Evolutionary conservation across 495 filamentous ascomycete genomes (phyloP).

Genomic region (Talaromyces thailandensis): DNA sequence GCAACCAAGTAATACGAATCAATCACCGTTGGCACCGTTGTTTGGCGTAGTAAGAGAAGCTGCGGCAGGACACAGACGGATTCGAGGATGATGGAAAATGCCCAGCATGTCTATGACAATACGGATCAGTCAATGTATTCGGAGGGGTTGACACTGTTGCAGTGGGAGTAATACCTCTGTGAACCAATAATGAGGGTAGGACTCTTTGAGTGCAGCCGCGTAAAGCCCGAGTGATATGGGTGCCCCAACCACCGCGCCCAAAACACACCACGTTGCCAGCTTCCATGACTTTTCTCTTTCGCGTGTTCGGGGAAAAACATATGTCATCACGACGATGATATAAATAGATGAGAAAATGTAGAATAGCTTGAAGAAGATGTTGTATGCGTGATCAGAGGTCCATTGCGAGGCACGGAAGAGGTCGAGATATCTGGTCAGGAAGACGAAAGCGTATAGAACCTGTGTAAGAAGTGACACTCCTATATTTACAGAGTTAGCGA

Average conservation of each 20-base stretch:
- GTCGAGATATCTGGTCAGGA: conserved; percentile 80
- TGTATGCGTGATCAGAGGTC: conserved; percentile 47
- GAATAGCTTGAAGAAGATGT: conserved; percentile 70
- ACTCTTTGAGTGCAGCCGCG: not conserved
- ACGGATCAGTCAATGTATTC: not conserved
- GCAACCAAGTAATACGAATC: conserved; percentile 88
- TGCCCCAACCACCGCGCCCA: conserved; percentile 48
- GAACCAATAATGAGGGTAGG: conserved; percentile 33
- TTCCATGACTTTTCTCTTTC: conserved; percentile 92
- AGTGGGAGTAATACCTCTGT: conserved; percentile 38
- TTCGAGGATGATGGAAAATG: conserved; percentile 85
- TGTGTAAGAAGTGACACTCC: conserved; percentile 94
- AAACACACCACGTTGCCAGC: conserved; percentile 56
- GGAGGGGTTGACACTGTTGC: not conserved
- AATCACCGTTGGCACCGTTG: conserved; percentile 90
- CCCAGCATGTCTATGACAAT: conserved; percentile 55
- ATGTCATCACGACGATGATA: conserved; percentile 79
- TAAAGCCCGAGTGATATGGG: conserved; percentile 36
- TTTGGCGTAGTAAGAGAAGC: conserved; percentile 83
- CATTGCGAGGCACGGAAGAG: conserved; percentile 45
- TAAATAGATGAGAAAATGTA: conserved; percentile 82
- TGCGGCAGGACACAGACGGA: conserved; percentile 87
- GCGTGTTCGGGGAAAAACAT: conserved; percentile 74
- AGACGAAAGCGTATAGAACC: conserved; percentile 77
- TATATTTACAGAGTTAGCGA: conserved; percentile 17